Percentiles rank a stretch among this genome's conserved stretches.
These are phyloP conservation scores for Aspergillus transmontanensis DNA, from an alignment of 2,329 filamentous ascomycete genomes.

Conservation along the genomic window DNA sequence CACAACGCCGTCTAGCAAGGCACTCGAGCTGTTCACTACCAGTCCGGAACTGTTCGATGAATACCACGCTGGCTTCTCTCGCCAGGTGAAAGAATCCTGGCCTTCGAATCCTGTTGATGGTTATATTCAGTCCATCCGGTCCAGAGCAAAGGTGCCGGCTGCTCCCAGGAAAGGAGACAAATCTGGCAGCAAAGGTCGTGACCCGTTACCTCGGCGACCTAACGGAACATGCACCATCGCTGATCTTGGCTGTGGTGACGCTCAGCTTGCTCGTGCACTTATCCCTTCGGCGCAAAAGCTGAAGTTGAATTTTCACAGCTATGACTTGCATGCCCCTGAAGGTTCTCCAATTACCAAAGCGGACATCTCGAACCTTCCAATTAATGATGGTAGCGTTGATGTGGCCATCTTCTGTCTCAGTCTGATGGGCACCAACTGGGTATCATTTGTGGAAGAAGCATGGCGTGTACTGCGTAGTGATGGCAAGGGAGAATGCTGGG, in stretches of 20 bases:
- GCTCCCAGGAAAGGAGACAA: slow-evolving; percentile 46
- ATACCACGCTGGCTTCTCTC: slow-evolving; percentile 94
- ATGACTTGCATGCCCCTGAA: slow-evolving; percentile 79
- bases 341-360: slow-evolving; percentile 75
- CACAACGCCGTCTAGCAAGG: slow-evolving; percentile 81
- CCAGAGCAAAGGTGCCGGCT: slow-evolving; percentile 60
- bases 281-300: slow-evolving; percentile 63
- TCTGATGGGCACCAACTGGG: slow-evolving; percentile 98
- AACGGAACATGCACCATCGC: slow-evolving; percentile 75
- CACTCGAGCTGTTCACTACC: slow-evolving; percentile 78
- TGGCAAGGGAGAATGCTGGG: slow-evolving; percentile 82
- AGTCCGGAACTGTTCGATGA: slow-evolving; percentile 93
- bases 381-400: slow-evolving; percentile 75
- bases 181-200: slow-evolving; percentile 30
- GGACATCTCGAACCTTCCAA: slow-evolving; percentile 82
- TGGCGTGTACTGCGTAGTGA: slow-evolving; percentile 89
- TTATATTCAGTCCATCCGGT: slow-evolving; percentile 73
- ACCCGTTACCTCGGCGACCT: slow-evolving; percentile 66
- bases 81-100: slow-evolving; percentile 88
- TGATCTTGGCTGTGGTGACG: slow-evolving; percentile 92
- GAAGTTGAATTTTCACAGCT: slow-evolving; percentile 76
- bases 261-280: slow-evolving; percentile 72
- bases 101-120: slow-evolving; percentile 92
- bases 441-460: slow-evolving; percentile 93
- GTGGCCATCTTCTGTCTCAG: slow-evolving; percentile 93